phyloP scores from a whole-genome alignment of 2,329 filamentous ascomycete species.

The Talaromyces funiculosus region DNA sequence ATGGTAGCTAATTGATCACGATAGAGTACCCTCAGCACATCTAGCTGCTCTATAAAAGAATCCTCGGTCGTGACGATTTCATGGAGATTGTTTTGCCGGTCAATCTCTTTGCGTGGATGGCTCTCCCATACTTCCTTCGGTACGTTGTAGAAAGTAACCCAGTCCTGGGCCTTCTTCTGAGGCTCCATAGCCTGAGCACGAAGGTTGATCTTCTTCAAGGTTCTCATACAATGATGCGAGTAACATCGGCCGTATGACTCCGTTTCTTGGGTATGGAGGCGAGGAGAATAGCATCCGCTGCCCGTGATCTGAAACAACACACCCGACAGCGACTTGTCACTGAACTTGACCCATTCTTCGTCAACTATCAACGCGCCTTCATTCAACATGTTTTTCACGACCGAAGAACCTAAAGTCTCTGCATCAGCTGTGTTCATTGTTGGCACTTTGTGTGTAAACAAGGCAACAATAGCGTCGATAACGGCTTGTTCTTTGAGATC shows the following conservation, averaged over 20 bases:
- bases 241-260: conserved; percentile 73
- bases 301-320: conserved; percentile 92
- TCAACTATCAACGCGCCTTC: conserved; percentile 74
- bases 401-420: conserved; percentile 71
- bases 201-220: conserved; percentile 88
- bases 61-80: conserved; percentile 95
- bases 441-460: conserved; percentile 92
- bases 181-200: conserved; percentile 66
- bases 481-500: conserved; percentile 81
- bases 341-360: conserved; percentile 97
- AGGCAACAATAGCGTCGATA: conserved; percentile 75
- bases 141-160: conserved; percentile 82
- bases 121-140: conserved; percentile 68
- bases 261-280: conserved; percentile 61
- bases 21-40: conserved; percentile 79
- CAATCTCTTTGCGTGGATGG: conserved; percentile 77
- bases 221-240: conserved; percentile 87
- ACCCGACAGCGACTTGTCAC: conserved; percentile 71
- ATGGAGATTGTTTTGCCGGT: conserved; percentile 88
- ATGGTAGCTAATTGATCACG: conserved; percentile 68
- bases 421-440: conserved; percentile 99
- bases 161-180: conserved; percentile 67
- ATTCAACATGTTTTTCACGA: conserved; percentile 73
- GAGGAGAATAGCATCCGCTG: conserved; percentile 82
- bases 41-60: conserved; percentile 79